Conservation (phyloP, 202 grass and related monocot genomes). For the Cymbopogon flexuosus region DNA sequence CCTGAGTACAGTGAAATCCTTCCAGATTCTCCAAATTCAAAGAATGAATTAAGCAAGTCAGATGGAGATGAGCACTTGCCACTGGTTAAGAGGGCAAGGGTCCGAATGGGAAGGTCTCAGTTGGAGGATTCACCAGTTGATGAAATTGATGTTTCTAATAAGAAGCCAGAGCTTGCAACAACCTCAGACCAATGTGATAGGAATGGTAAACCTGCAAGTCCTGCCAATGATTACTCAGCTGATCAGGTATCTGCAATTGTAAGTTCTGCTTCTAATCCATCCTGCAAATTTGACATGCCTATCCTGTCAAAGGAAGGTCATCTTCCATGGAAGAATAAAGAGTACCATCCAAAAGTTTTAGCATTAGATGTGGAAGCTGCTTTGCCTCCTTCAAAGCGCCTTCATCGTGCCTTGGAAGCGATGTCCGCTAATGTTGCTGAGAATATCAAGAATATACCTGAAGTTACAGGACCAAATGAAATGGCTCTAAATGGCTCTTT, state of each 20-base stretch:
- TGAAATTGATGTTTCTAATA: constrained; percentile 30
- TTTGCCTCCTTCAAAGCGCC: constrained; percentile 97
- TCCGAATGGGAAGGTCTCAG: constrained; percentile 72
- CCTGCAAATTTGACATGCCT: constrained; percentile 33
- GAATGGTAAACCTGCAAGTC: neutral
- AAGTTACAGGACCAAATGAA: constrained; percentile 32
- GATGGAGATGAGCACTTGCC: constrained; percentile 95
- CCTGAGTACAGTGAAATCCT: constrained; percentile 46
- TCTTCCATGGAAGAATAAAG: constrained; percentile 58
- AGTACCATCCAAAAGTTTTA: constrained; percentile 52
- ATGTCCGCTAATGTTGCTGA: constrained; percentile 92
- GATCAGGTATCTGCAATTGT: constrained; percentile 1
- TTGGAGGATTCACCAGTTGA: constrained; percentile 42
- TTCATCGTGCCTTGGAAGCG: constrained; percentile 92
- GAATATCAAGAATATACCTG: constrained; percentile 40
- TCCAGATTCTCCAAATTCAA: constrained; percentile 50
- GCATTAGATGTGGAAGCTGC: constrained; percentile 86
- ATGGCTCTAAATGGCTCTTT: constrained; percentile 36
- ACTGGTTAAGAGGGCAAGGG: constrained; percentile 95
- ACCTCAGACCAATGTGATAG: constrained; percentile 30
- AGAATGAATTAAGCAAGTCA: constrained; percentile 58
- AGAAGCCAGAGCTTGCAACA: constrained; percentile 17
- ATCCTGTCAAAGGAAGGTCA: constrained; percentile 27
- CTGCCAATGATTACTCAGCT: constrained; percentile 29
- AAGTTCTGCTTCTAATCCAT: constrained; percentile 29